Evolutionary conservation across 441 rosid genomes (phyloP).

Genomic region (Adansonia grandidieri): DNA sequence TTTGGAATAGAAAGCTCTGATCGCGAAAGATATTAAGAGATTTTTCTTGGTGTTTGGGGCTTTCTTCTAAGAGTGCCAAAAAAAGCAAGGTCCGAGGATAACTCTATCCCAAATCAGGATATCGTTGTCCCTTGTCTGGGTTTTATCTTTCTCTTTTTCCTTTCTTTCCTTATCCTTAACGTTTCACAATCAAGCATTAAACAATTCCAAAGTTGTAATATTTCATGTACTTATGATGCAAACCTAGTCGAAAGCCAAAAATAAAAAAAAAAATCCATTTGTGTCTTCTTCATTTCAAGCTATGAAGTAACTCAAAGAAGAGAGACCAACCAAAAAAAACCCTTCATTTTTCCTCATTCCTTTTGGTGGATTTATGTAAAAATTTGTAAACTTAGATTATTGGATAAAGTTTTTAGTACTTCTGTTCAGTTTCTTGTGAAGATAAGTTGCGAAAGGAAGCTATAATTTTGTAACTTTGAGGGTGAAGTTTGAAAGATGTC

Average conservation of each 20-base stretch:
- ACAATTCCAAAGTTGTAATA: conserved; percentile 23
- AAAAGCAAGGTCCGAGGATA: conserved; percentile 36
- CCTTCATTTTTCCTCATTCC: background rate
- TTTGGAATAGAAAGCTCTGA: conserved; percentile 55
- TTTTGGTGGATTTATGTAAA: background rate
- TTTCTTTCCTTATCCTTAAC: conserved; percentile 4
- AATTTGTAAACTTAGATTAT: background rate
- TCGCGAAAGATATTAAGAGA: conserved; percentile 53
- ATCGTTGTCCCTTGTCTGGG: conserved; percentile 46
- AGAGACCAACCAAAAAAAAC: background rate
- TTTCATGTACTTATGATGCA: conserved; percentile 14
- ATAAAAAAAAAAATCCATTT: conserved; percentile 11
- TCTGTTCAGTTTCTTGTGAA: conserved; percentile 11
- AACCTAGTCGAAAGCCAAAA: background rate
- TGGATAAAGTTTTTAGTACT: background rate
- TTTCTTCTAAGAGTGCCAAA: conserved; percentile 48
- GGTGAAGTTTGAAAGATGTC: conserved; percentile 53
- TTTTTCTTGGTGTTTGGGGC: conserved; percentile 61
- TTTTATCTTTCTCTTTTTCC: conserved; percentile 26
- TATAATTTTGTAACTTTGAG: conserved; percentile 11
- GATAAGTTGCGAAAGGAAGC: conserved; percentile 8
- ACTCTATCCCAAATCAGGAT: conserved; percentile 40
- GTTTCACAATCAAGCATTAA: conserved; percentile 34
- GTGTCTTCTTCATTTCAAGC: conserved; percentile 17
- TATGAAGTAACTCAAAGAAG: background rate